A percentile compares a stretch with the other conserved stretches of the same genome.
phyloP scores from a whole-genome alignment of 2,329 filamentous ascomycete species.

The Rhytidhysteron rufulum region DNA sequence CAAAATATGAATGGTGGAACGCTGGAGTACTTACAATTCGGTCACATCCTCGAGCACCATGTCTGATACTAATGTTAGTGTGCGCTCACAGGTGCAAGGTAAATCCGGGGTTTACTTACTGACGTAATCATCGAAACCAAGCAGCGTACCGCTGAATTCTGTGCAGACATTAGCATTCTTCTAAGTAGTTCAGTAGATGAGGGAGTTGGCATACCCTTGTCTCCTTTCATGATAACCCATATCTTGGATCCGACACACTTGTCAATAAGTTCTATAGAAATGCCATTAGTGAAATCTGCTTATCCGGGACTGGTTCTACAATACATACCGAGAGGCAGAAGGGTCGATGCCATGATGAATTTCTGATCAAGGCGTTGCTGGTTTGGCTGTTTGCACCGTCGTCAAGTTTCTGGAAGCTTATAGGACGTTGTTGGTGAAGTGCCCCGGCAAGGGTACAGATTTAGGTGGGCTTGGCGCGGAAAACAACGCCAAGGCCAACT shows the following conservation, averaged over 20 bases:
- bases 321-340: constrained; percentile 32
- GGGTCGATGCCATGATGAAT: constrained; percentile 20
- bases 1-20: background rate
- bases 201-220: constrained; percentile 83
- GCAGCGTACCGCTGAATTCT: constrained; percentile 94
- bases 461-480: background rate
- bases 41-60: constrained; percentile 98
- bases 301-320: background rate
- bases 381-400: background rate
- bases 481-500: background rate
- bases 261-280: constrained; percentile 81
- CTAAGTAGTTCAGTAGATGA: constrained; percentile 5
- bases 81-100: too few relatives aligned
- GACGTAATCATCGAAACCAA: constrained; percentile 99
- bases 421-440: background rate
- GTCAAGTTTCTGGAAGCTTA: background rate
- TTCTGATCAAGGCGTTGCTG: background rate
- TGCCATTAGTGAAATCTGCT: constrained; percentile 1
- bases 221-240: constrained; percentile 99
- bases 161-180: constrained; percentile 10
- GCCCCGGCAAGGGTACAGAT: background rate
- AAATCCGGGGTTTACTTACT: constrained; percentile 68
- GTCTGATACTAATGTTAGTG: too few relatives aligned
- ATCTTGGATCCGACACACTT: constrained; percentile 97
- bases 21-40: constrained; percentile 67